These are phyloP conservation scores for Thalassiosira livingstoniorum DNA, from an alignment of 352 stramenopile genomes.

Conservation along the genomic window DNA sequence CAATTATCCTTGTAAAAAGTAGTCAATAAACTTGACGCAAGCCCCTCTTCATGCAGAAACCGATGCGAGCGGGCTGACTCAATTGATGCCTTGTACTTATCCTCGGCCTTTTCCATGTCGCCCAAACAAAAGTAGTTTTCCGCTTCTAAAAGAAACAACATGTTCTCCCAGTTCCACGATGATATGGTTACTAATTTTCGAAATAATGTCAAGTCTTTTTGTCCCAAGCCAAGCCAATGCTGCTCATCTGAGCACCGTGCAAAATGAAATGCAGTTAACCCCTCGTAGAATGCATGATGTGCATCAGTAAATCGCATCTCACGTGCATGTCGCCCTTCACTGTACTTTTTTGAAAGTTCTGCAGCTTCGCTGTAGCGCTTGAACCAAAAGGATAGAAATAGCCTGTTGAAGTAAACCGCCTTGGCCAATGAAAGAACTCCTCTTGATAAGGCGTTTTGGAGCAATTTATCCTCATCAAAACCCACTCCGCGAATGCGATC, in stretches of 20 bases:
- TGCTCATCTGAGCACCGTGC: background rate
- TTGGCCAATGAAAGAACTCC: background rate
- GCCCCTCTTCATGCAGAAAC: constrained; percentile 39
- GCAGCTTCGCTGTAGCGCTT: background rate
- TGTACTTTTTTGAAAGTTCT: background rate
- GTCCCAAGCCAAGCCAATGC: background rate
- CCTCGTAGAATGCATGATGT: constrained; percentile 2
- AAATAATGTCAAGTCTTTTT: background rate
- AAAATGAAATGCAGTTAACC: background rate
- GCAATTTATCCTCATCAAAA: background rate
- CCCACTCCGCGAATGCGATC: background rate
- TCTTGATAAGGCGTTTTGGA: background rate
- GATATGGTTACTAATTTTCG: background rate
- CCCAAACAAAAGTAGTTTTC: constrained; percentile 12
- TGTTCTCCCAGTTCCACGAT: constrained; percentile 43
- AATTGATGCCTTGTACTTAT: constrained; percentile 30
- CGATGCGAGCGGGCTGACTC: constrained; percentile 18
- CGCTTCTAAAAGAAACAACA: constrained; percentile 35
- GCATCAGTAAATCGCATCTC: background rate
- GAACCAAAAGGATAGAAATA: background rate
- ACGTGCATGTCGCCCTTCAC: background rate
- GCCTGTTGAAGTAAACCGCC: background rate
- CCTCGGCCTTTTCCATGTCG: constrained; percentile 16
- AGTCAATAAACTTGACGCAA: constrained; percentile 20
- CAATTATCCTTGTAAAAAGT: constrained; percentile 5